Percentiles rank a stretch among this genome's conserved stretches.
phyloP scores from a whole-genome alignment of 2,329 filamentous ascomycete species.

The Aspergillus transmontanensis region DNA sequence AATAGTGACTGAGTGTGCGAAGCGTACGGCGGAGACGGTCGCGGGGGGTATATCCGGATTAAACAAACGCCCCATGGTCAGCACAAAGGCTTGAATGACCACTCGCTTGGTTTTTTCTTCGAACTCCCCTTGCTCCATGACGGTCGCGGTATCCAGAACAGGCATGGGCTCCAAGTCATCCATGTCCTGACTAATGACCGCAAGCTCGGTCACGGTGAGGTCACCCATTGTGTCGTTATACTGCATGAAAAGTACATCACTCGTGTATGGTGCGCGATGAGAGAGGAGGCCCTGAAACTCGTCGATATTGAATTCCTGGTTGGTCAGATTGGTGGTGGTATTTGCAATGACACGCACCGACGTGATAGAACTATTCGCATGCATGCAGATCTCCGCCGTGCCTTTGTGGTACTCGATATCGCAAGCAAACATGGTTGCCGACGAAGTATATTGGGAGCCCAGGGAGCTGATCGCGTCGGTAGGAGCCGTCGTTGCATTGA shows the following conservation, averaged over 20 bases:
- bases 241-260: constrained; percentile 35
- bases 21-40: constrained; percentile 23
- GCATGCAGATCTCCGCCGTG: constrained; percentile 32
- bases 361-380: constrained; percentile 38
- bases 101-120: constrained; percentile 29
- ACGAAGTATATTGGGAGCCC: constrained; percentile 23
- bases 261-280: constrained; percentile 35
- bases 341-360: constrained; percentile 22
- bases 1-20: constrained; percentile 31
- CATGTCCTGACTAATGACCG: constrained; percentile 34
- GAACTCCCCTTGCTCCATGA: constrained; percentile 33
- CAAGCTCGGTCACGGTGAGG: constrained; percentile 32
- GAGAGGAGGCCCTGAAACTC: constrained; percentile 35
- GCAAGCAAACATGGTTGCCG: constrained; percentile 35
- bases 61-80: constrained; percentile 35
- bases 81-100: constrained; percentile 33
- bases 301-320: constrained; percentile 31
- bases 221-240: constrained; percentile 31
- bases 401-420: constrained; percentile 33
- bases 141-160: constrained; percentile 31
- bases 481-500: constrained; percentile 27
- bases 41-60: constrained; percentile 28
- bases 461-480: constrained; percentile 11
- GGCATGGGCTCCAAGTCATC: constrained; percentile 33
- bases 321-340: constrained; percentile 24